A percentile compares a stretch with the other conserved stretches of the same genome.
Conservation (phyloP, 176 grass and related monocot species). For the Miscanthus lutarioriparius region DNA sequence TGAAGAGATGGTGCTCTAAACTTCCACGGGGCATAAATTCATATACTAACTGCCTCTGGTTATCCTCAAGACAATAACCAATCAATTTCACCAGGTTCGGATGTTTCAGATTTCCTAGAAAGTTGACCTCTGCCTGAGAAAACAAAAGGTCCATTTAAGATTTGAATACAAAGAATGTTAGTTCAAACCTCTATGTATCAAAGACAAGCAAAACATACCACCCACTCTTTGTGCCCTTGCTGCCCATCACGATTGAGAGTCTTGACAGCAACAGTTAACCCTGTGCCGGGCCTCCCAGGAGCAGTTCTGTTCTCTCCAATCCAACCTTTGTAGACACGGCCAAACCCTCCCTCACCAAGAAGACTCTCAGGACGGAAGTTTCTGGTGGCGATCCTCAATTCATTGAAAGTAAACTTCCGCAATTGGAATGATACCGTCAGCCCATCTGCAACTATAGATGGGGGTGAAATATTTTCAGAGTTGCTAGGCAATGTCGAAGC, state of each 20-base stretch:
- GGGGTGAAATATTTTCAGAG: constrained; percentile 53
- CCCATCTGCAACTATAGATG: constrained; percentile 54
- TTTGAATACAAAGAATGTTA: not conserved
- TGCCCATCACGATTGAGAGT: constrained; percentile 70
- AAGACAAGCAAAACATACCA: constrained; percentile 51
- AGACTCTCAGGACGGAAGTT: constrained; percentile 69
- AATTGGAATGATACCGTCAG: constrained; percentile 57
- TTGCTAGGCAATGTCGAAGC: constrained; percentile 48
- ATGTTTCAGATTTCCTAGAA: constrained; percentile 65
- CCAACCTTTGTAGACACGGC: constrained; percentile 77
- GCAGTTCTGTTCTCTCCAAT: constrained; percentile 59
- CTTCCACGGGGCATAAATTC: constrained; percentile 87
- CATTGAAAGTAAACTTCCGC: constrained; percentile 60
- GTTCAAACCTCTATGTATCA: not conserved
- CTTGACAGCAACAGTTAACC: constrained; percentile 75
- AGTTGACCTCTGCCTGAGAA: constrained; percentile 74
- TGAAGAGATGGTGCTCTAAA: constrained; percentile 78
- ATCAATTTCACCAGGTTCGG: constrained; percentile 77
- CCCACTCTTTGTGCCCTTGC: constrained; percentile 85
- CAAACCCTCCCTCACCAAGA: constrained; percentile 77
- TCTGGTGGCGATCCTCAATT: constrained; percentile 64
- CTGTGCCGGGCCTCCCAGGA: constrained; percentile 58
- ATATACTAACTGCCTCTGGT: constrained; percentile 68
- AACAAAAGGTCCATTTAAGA: not conserved
- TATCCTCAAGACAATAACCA: constrained; percentile 81